Evolutionary conservation across 257 asterid species (phyloP).

Genomic region (Vinca minor): DNA sequence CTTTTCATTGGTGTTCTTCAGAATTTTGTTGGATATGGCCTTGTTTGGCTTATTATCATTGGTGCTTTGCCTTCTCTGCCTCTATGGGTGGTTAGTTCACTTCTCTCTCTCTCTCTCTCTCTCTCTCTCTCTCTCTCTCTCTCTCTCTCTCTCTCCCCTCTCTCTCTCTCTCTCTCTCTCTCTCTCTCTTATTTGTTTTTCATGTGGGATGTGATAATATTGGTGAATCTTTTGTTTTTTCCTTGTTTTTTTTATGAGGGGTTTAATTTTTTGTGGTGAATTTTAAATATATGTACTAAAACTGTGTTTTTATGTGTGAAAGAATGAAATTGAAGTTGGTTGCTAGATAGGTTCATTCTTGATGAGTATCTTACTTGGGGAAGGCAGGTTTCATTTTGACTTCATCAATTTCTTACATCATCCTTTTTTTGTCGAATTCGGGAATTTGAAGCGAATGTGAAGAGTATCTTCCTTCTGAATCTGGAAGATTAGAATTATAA

Average conservation of each 20-base stretch:
- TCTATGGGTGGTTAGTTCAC: constrained; percentile 70
- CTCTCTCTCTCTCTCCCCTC: constrained; percentile 27
- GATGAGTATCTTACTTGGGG: not conserved
- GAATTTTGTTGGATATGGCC: constrained; percentile 75
- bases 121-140: too few relatives aligned
- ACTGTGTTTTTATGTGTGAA: not conserved
- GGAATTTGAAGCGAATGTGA: not conserved
- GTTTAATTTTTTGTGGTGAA: not conserved
- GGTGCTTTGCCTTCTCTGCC: constrained; percentile 52
- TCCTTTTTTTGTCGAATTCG: not conserved
- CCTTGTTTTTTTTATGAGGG: not conserved
- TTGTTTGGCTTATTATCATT: constrained; percentile 69
- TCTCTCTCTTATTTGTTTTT: not conserved
- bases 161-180: constrained; percentile 62
- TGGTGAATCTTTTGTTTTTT: not conserved
- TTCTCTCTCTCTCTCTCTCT: too few relatives aligned
- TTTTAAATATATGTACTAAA: not conserved
- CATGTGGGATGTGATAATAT: not conserved
- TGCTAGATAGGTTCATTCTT: not conserved
- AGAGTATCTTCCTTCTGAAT: not conserved
- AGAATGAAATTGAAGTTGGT: not conserved
- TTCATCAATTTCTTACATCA: not conserved
- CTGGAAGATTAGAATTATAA: not conserved
- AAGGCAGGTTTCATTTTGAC: not conserved
- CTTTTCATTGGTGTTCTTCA: constrained; percentile 65